A percentile compares a stretch with the other conserved stretches of the same genome.
phyloP scores from a whole-genome alignment of 164 flowering plant genomes.

The Chloranthus sessilifolius region DNA sequence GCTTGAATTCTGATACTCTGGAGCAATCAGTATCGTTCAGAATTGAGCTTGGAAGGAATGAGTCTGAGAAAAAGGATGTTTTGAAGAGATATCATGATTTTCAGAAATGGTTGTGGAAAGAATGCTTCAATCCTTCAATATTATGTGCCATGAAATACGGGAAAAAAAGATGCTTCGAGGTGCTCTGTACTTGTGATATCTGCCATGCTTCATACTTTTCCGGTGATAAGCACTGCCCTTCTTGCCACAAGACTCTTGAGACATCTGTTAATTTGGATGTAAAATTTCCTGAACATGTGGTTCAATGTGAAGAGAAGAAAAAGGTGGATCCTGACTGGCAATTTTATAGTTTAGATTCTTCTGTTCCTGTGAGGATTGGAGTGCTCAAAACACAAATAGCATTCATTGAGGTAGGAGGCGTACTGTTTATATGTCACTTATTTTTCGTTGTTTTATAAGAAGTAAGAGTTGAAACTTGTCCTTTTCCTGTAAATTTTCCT shows the following conservation, averaged over 20 bases:
- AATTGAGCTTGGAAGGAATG: constrained; percentile 53
- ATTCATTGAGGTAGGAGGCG: constrained; percentile 53
- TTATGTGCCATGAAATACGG: constrained; percentile 65
- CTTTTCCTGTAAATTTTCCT: too few species aligned
- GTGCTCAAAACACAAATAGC: constrained; percentile 58
- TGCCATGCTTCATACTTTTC: constrained; percentile 38
- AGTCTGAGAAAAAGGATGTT: constrained; percentile 39
- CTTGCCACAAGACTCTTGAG: constrained; percentile 42
- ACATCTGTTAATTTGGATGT: constrained; percentile 11
- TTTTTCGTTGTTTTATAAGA: neutral
- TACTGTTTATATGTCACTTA: neutral
- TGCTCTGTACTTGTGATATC: constrained; percentile 43
- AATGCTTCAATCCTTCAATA: constrained; percentile 43
- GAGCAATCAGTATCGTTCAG: constrained; percentile 52
- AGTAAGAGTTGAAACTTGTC: too few species aligned
- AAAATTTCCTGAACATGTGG: constrained; percentile 43
- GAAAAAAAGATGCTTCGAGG: constrained; percentile 41
- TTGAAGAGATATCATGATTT: constrained; percentile 55
- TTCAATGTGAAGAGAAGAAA: constrained; percentile 33
- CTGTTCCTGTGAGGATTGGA: constrained; percentile 46
- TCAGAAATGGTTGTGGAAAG: constrained; percentile 80
- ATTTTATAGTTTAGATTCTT: constrained; percentile 18
- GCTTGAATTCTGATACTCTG: constrained; percentile 25
- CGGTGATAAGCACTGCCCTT: constrained; percentile 54
- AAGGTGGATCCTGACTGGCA: constrained; percentile 17